Percentiles rank a stretch among this genome's conserved stretches.
phyloP scores from a whole-genome alignment of 2,329 filamentous ascomycete species.

The Pseudogymnoascus sp. region DNA sequence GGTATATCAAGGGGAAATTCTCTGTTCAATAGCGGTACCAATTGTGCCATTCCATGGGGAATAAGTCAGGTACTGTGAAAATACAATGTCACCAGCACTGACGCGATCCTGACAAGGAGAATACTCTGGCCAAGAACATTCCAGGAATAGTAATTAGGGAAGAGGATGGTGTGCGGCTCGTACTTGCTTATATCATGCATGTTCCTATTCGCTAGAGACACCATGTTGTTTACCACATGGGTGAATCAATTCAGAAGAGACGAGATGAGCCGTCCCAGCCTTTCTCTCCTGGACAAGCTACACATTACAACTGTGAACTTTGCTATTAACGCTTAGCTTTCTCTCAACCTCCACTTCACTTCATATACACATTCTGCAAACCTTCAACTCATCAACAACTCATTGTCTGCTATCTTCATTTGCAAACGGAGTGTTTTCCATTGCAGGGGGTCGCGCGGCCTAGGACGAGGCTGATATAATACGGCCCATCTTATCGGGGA shows the following conservation, averaged over 20 bases:
- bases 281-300: background rate
- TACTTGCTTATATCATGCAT: conserved; percentile 7
- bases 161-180: background rate
- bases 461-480: conserved; percentile 7
- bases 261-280: background rate
- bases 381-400: background rate
- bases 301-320: background rate
- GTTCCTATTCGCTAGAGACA: background rate
- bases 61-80: background rate
- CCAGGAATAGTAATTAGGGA: background rate
- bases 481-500: conserved; percentile 7
- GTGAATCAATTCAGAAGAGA: background rate
- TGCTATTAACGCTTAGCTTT: background rate
- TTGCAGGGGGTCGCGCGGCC: background rate
- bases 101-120: background rate
- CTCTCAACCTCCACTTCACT: background rate
- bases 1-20: background rate
- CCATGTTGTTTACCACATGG: conserved; percentile 5
- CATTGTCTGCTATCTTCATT: background rate
- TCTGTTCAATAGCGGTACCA: background rate
- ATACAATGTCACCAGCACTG: background rate
- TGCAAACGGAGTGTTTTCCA: background rate
- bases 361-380: background rate
- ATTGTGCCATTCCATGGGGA: background rate
- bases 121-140: background rate